phyloP scores from a whole-genome alignment of 352 stramenopile species.

The Phytophthora sp. region DNA sequence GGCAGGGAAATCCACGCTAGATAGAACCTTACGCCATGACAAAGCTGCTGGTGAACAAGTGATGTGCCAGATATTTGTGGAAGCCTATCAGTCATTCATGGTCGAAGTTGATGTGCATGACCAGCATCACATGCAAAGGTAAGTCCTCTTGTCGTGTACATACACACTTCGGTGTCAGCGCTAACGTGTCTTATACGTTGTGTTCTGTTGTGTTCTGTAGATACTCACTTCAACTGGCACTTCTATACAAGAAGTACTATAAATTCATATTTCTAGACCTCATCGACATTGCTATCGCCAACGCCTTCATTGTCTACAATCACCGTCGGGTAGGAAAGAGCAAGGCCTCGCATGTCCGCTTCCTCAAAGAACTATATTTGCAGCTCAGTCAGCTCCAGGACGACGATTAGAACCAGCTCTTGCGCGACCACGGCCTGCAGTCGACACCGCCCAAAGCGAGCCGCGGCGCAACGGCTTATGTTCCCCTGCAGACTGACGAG shows the following conservation, averaged over 20 bases:
- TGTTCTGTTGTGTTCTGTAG: no score
- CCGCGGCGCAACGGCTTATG: not conserved
- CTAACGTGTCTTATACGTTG: no score
- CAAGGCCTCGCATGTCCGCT: not conserved
- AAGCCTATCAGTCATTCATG: slow-evolving; percentile 3
- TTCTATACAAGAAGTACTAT: not conserved
- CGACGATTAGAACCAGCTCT: not conserved
- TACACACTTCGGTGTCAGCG: not conserved
- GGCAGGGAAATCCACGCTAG: not conserved
- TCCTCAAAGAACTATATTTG: not conserved
- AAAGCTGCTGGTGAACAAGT: not conserved
- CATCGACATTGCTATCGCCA: not conserved
- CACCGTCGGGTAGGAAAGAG: not conserved
- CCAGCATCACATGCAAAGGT: not conserved
- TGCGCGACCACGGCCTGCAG: no score
- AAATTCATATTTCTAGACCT: not conserved
- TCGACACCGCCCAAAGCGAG: not conserved
- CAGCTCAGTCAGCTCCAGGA: not conserved
- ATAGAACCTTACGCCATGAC: not conserved
- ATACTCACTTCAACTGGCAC: not conserved
- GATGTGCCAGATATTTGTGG: not conserved
- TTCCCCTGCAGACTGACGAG: not conserved
- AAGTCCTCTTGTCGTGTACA: not conserved
- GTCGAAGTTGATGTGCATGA: not conserved
- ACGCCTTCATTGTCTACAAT: slow-evolving; percentile 1